A percentile compares a stretch with the other conserved stretches of the same genome.
Conservation (phyloP, 768 basidiomycete genomes). For the Naganishia randhawae region DNA sequence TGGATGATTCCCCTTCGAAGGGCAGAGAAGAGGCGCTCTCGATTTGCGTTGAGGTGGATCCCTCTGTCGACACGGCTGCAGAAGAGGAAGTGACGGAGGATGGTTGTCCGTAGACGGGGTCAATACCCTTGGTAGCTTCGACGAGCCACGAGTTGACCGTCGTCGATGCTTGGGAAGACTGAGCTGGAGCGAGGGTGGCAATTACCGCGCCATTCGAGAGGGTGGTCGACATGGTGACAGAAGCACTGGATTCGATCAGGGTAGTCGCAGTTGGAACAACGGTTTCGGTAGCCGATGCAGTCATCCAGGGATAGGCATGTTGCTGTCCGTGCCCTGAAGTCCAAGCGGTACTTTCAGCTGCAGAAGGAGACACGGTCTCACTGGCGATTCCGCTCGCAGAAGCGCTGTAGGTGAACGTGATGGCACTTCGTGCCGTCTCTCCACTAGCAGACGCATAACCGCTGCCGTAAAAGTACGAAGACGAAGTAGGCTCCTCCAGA, state of each 20-base stretch:
- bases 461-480: constrained; percentile 6
- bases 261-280: neutral
- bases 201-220: constrained; percentile 17
- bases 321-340: constrained; percentile 23
- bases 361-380: neutral
- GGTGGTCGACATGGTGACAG: neutral
- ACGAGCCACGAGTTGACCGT: constrained; percentile 24
- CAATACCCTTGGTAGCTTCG: constrained; percentile 17
- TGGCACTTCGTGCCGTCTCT: constrained; percentile 5
- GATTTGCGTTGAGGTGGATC: neutral
- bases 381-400: neutral
- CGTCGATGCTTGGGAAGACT: constrained; percentile 3
- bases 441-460: constrained; percentile 10
- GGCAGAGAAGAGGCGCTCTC: constrained; percentile 1
- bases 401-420: constrained; percentile 11
- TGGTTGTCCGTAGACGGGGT: constrained; percentile 3
- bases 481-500: neutral
- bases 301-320: constrained; percentile 28
- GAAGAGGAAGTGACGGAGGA: neutral
- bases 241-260: neutral
- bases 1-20: constrained; percentile 12
- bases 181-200: neutral
- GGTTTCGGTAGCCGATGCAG: neutral
- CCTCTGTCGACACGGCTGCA: neutral
- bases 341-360: constrained; percentile 15